phyloP scores from a whole-genome alignment of 768 basidiomycete genomes.

The Fomitopsis serialis region DNA sequence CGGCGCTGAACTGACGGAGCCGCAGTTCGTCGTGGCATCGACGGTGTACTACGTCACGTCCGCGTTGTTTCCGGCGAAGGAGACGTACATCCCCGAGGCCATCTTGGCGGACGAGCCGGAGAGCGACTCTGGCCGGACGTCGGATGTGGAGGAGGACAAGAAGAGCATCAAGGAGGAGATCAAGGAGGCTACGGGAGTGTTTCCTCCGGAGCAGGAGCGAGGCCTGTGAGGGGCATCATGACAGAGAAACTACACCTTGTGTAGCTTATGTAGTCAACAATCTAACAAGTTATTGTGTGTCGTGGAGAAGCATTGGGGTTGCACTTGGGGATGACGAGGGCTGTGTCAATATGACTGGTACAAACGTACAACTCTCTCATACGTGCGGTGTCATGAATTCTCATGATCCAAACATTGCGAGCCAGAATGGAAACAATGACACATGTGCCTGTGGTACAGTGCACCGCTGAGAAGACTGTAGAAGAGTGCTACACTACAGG shows the following conservation, averaged over 20 bases:
- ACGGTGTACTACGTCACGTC: slow-evolving; percentile 29
- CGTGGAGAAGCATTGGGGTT: no score
- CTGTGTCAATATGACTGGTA: no score
- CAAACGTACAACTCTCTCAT: no score
- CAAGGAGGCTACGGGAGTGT: neutral
- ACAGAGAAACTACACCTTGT: neutral
- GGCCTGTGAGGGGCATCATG: neutral
- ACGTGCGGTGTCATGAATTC: no score
- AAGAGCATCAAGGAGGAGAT: slow-evolving; percentile 13
- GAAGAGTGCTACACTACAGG: no score
- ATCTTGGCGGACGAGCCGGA: slow-evolving; percentile 14
- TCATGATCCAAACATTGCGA: no score
- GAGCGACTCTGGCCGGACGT: slow-evolving; percentile 3
- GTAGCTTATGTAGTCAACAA: neutral
- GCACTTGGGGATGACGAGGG: no score
- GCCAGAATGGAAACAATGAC: no score
- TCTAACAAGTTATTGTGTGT: neutral
- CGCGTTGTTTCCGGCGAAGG: slow-evolving; percentile 31
- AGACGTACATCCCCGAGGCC: slow-evolving; percentile 27
- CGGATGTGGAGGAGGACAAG: slow-evolving; percentile 10
- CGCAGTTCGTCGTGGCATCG: slow-evolving; percentile 29
- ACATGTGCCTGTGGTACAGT: no score
- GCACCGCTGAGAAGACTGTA: no score
- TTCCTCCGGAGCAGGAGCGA: neutral
- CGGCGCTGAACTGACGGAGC: neutral